Percentiles rank a stretch among this genome's conserved stretches.
phyloP scores from a whole-genome alignment of 106 monocot species.

The Dendrobium officinale region DNA sequence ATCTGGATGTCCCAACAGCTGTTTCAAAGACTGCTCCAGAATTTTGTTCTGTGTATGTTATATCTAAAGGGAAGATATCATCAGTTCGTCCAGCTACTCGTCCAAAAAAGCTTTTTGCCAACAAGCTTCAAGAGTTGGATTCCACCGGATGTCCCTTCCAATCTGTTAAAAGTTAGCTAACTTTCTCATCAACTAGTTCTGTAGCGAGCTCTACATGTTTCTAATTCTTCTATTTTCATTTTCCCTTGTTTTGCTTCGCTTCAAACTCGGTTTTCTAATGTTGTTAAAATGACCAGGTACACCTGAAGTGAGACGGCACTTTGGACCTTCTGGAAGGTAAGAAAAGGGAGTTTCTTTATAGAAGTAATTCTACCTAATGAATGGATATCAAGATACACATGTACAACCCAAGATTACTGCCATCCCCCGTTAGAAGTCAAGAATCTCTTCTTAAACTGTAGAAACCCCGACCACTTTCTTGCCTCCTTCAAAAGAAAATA shows the following conservation, averaged over 20 bases:
- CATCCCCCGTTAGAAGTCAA: not conserved
- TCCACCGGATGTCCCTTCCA: conserved; percentile 21
- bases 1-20: conserved; percentile 37
- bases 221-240: not conserved
- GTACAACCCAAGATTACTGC: not conserved
- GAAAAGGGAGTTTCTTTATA: not conserved
- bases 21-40: conserved; percentile 48
- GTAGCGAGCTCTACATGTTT: not conserved
- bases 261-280: not conserved
- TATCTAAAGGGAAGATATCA: conserved; percentile 61
- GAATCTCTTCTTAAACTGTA: not conserved
- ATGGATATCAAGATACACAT: not conserved
- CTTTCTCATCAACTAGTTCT: not conserved
- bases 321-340: not conserved
- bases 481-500: not conserved
- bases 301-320: conserved; percentile 1
- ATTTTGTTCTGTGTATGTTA: conserved; percentile 49
- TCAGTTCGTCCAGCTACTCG: conserved; percentile 34
- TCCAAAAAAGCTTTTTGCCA: conserved; percentile 9
- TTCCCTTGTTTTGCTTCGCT: not conserved
- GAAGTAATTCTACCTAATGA: not conserved
- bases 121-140: conserved; percentile 8
- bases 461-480: not conserved
- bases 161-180: conserved; percentile 44
- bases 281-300: not conserved